Evolutionary conservation across 306 rosid genomes (phyloP), one percentile per base, ranked within the genome.

Genomic region (Begonia fuchsioides): DNA sequence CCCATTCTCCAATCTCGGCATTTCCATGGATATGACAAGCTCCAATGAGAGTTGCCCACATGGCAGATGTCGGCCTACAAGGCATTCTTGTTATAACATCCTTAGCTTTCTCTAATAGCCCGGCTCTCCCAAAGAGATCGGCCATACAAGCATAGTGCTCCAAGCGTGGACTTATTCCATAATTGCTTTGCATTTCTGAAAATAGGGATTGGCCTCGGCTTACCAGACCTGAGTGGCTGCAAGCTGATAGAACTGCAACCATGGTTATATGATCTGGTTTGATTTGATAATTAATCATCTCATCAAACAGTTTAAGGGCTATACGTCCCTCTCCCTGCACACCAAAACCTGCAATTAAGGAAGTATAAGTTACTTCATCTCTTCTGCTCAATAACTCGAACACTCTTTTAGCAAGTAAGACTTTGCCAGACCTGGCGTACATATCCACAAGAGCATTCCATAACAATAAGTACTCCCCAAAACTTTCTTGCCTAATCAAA

Each of bases 11-110:
- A 9, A 76, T 62, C 32, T 66, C 69, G 6, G 62, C 56, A 52
- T 90, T 68, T 68, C 77, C 79, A 69, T 84, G 75, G 66, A 72
- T 77, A 55, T 63, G 66, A 69, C 95, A 84, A 8, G 95, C 86
- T 68, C 93, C 92, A 3, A 84, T 51, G 9, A 84, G 82, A 46
- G 93, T 79, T 0, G 84, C 97, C 97, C 97, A 90, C 87, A 90
- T 84, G 7, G 84, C 90, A 7, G 87, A 8, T n/a, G 95, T 81
- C n/a, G 93, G 84, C 60, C 61, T 74, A 71, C 49, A 84, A 39
- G 95, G 82, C 95, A 84, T 90, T 55, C 64, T 64, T 13, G 64
- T 65, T 61, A 90, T 79, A 50, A 79, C 38, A 51, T 72, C 71
- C 67, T 56, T 74, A 12, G 93, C 95, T 55, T 71, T 76, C 52